Base-by-base conservation (phyloP, 164 flowering plant genomes). In the Kalanchoe fedtschenkoi region DNA sequence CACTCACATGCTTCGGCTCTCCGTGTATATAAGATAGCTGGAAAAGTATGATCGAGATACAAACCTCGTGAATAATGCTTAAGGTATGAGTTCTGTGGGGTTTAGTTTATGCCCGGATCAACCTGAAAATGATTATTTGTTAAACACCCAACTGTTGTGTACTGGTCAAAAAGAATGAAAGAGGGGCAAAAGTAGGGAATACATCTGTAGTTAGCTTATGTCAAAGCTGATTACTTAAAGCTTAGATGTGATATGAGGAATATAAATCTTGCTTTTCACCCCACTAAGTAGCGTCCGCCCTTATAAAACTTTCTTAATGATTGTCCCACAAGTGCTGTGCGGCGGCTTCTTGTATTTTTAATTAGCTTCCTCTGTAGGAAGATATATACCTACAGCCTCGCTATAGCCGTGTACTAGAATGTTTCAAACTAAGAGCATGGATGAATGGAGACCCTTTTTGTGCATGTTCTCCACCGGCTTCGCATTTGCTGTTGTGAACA, bases 401-500 rank as follows among this genome's bases (percentile, higher is more conserved):
- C 54, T 22, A 8, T 22, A 47, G 15, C 55, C 55, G 10, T 22
- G n/a, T 38, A 35, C 21, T 30, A 22, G 38, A n/a, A 78, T 76
- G 78, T 68, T 68, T 65, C 68, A 55, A 43, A 62, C 69, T 72
- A 70, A 67, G 66, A 64, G 64, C 42, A 74, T 66, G 32, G 64
- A 71, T 14, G 78, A 70, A 73, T 80, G 82, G 83, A 81, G 75
- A 58, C 86, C 87, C 46, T 71, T 78, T 38, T 21, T 75, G 38
- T 78, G 62, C 15, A 87, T 89, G 89, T 42, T 84, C 35, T 76
- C 69, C 4, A 68, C 84, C 34, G 75, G 78, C 39, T 72, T 85
- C 32, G 79, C 77, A 3, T 76, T 91, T 17, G 88, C 95, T 19
- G 22, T 69, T 8, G 77, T 84, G 60, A 85, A 89, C 70, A 60